A percentile compares a stretch with the other conserved stretches of the same genome.
phyloP scores from a whole-genome alignment of 208 protist genomes.

The Leishmania braziliensis region DNA sequence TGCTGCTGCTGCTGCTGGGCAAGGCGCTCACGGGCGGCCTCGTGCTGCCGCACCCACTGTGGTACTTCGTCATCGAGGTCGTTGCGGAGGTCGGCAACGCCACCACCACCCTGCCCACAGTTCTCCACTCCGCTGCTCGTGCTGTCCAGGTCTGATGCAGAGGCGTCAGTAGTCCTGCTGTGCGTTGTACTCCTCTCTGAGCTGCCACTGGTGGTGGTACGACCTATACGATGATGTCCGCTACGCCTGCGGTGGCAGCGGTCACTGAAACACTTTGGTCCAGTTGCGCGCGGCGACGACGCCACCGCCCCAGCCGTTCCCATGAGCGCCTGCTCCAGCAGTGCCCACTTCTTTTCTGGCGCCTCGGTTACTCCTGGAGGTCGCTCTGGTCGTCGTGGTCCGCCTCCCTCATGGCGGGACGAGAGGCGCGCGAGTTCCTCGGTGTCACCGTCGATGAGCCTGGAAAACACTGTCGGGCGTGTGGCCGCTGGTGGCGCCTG shows the following conservation, averaged over 20 bases:
- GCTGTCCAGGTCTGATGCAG: not conserved
- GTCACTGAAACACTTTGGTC: not conserved
- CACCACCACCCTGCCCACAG: not conserved
- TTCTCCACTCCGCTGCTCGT: not conserved
- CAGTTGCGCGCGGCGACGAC: not conserved
- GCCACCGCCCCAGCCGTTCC: not conserved
- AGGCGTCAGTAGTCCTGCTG: not conserved
- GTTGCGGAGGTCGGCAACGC: conserved; percentile 1
- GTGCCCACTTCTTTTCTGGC: not conserved
- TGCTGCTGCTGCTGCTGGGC: conserved; percentile 5
- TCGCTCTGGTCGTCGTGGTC: not conserved
- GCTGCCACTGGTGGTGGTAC: not conserved
- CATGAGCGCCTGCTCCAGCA: not conserved
- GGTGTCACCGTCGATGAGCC: not conserved
- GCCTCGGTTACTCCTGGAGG: not conserved
- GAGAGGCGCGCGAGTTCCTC: not conserved
- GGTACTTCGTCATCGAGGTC: conserved; percentile 33
- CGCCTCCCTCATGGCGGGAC: not conserved
- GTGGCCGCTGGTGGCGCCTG: not conserved
- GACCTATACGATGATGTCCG: not conserved
- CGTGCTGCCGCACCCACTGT: conserved; percentile 24
- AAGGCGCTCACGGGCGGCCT: conserved; percentile 12
- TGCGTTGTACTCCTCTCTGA: not conserved
- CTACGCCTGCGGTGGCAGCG: not conserved
- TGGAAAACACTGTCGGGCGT: not conserved